Evolutionary conservation across 2,329 filamentous ascomycete genomes (phyloP).

Genomic region (Pseudocercospora pini-densiflorae): DNA sequence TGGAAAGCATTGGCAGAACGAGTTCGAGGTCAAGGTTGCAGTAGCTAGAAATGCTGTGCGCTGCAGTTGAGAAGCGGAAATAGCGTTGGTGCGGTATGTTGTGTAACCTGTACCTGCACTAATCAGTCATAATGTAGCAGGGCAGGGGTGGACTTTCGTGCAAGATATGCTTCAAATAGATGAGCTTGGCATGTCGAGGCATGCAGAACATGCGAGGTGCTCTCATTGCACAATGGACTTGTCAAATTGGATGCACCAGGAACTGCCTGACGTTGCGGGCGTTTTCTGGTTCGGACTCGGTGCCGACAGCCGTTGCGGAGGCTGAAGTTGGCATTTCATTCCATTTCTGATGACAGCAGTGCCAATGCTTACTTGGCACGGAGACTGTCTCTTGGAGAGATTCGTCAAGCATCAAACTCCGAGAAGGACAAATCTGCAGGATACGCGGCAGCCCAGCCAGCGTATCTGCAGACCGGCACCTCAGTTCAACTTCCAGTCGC

Average conservation of each 20-base stretch:
- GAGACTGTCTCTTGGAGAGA: too few species aligned
- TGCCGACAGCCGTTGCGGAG: too few species aligned
- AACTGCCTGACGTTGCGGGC: background rate
- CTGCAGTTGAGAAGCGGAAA: constrained; percentile 19
- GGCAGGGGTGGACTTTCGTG: background rate
- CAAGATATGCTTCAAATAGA: constrained; percentile 12
- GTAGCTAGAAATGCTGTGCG: background rate
- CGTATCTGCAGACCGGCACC: background rate
- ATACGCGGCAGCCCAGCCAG: background rate
- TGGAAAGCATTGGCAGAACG: constrained; percentile 39
- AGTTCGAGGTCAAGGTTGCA: constrained; percentile 4
- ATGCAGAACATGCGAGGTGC: background rate
- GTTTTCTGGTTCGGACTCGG: background rate
- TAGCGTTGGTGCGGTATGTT: constrained; percentile 6
- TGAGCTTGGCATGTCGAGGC: background rate
- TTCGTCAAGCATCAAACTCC: background rate
- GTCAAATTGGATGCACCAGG: background rate
- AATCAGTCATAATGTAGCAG: background rate
- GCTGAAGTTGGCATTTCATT: background rate
- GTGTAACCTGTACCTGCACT: constrained; percentile 21
- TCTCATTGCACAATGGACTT: background rate
- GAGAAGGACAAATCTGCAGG: background rate
- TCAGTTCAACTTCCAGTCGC: constrained; percentile 19
- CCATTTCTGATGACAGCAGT: too few species aligned
- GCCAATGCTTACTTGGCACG: background rate